phyloP scores from a whole-genome alignment of 2,329 filamentous ascomycete species.

The Thelonectria rubi region DNA sequence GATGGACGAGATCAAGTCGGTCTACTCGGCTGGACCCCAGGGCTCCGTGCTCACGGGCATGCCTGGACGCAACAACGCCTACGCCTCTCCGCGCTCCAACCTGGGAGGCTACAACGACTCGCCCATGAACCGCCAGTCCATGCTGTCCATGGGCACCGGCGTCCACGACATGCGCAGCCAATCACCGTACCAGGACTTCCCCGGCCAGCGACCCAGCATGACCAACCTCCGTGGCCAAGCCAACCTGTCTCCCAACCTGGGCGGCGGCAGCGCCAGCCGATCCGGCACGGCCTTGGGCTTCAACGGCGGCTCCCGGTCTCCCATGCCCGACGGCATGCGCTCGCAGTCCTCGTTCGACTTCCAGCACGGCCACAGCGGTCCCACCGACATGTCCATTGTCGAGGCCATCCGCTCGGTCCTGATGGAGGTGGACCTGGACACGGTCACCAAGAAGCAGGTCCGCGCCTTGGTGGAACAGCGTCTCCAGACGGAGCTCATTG shows the following conservation, averaged over 20 bases:
- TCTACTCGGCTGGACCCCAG: slow-evolving; percentile 90
- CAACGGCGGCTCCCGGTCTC: slow-evolving; percentile 56
- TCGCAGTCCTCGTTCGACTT: slow-evolving; percentile 68
- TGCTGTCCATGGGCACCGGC: slow-evolving; percentile 70
- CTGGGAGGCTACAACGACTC: slow-evolving; percentile 59
- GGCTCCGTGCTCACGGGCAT: slow-evolving; percentile 90
- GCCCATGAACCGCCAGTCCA: slow-evolving; percentile 71
- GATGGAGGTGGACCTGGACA: slow-evolving; percentile 89
- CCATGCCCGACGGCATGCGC: slow-evolving; percentile 58
- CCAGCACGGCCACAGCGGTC: slow-evolving; percentile 68
- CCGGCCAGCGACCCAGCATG: slow-evolving; percentile 66
- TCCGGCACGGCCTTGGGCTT: slow-evolving; percentile 60
- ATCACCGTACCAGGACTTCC: slow-evolving; percentile 67
- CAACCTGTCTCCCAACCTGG: slow-evolving; percentile 57
- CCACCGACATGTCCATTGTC: slow-evolving; percentile 81
- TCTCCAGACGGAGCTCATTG: slow-evolving; percentile 86
- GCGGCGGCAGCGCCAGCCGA: slow-evolving; percentile 41
- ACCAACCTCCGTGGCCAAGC: slow-evolving; percentile 64
- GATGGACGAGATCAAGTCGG: slow-evolving; percentile 97
- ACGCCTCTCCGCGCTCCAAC: slow-evolving; percentile 82
- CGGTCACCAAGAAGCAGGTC: slow-evolving; percentile 98
- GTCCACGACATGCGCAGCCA: slow-evolving; percentile 58
- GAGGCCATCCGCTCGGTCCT: slow-evolving; percentile 87
- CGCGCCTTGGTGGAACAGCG: slow-evolving; percentile 91
- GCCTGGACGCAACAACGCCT: slow-evolving; percentile 70